Conservation (phyloP, 2,329 filamentous ascomycete genomes). For the Scedosporium dehoogii region DNA sequence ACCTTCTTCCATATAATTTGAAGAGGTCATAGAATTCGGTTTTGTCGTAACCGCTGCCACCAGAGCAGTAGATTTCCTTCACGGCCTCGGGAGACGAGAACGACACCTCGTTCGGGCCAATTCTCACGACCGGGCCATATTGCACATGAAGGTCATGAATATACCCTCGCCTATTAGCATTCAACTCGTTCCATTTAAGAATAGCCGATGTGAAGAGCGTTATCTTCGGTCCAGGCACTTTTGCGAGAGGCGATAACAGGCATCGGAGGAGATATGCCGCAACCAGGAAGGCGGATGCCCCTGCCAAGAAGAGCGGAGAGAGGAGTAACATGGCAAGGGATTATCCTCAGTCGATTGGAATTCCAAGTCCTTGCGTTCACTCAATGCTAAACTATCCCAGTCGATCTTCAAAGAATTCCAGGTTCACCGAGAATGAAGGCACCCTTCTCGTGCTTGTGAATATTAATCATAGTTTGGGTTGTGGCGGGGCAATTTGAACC, state of each 20-base stretch:
- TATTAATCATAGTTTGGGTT: background rate
- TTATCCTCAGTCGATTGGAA: background rate
- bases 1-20: constrained; percentile 45
- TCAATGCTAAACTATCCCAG: too few relatives aligned
- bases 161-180: constrained; percentile 41
- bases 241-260: constrained; percentile 22
- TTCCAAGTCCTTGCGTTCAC: too few relatives aligned
- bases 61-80: constrained; percentile 53
- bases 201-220: constrained; percentile 39
- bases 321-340: constrained; percentile 10
- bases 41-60: constrained; percentile 55
- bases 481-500: constrained; percentile 2
- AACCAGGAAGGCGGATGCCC: constrained; percentile 15
- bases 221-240: constrained; percentile 36
- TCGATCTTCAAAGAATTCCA: too few relatives aligned
- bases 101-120: constrained; percentile 48
- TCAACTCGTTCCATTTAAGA: constrained; percentile 48
- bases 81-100: constrained; percentile 46
- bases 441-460: background rate
- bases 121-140: constrained; percentile 48
- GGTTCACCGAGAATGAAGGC: too few relatives aligned
- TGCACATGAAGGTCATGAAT: constrained; percentile 45
- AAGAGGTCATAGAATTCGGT: constrained; percentile 56
- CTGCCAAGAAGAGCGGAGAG: constrained; percentile 18
- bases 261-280: constrained; percentile 16